Evolutionary conservation across 352 stramenopile species (phyloP), one percentile per base, ranked within the genome.

Genomic region (Phytophthora quininea): DNA sequence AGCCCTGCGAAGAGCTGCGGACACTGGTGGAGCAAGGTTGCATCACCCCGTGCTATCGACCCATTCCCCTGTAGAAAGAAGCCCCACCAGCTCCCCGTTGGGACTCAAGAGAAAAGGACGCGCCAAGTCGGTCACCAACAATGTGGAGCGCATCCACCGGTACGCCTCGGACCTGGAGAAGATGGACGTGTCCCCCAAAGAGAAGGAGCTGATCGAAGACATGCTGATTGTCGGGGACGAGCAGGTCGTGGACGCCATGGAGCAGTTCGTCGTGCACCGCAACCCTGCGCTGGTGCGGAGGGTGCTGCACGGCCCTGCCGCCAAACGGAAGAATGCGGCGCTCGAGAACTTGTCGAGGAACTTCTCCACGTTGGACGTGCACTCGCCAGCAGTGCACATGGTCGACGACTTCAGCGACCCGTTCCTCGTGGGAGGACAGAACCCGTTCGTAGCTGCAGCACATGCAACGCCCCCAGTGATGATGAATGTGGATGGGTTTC

Each of bases 201-300:
- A 93, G 58, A 76, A 72, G 12, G 79, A 81, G 46, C 71, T 82
- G 6, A 87, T 93, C 45, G 83, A 91, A 70, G 83, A 90, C 67
- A 63, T 89, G 72, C 70, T 93, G 45, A 80, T 90, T 59, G 71
- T 80, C 42, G 85, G 85, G 19, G 85, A 93, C 62, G 85, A 87
- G 32, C 84, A 91, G 59, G 79, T 92, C 35, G 80, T 90, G 7
- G 83, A 93, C 51, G 85, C 85, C 37, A 91, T 93, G 83, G 83
- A 93, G 54, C 81, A 92, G 67, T 93, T 91, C 54, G 67, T 85
- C 7, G 58, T 85, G 27, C 74, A 80, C 60, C 80, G 77, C 12
- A 88, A 93, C 60, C 55, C 77, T 14, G 78, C 76, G 11, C 69
- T 69, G 0, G 72, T 93, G 45, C 72, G 73, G 4, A 76, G 85